Base-by-base conservation (phyloP, 2,329 filamentous ascomycete genomes). In the Phoma sp. region DNA sequence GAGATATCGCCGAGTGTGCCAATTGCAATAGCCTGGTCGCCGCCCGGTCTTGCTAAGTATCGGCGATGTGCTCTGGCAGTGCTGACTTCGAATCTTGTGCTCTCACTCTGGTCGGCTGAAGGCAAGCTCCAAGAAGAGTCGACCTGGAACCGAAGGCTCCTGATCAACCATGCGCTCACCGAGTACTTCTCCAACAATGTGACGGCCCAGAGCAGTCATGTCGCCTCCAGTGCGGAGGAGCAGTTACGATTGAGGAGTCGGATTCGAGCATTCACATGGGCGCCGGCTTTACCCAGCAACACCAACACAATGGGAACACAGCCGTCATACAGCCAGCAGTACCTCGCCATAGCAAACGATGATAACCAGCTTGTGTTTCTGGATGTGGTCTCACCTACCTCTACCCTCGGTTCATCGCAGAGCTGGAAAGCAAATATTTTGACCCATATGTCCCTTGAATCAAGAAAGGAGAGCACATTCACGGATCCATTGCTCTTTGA, bases 41-140 rank as follows among this genome's bases (percentile, higher is more conserved):
- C 81, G 2, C 76, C 81, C 6, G 84, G 84, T 2, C 69, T 87
- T 32, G 83, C 77, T 15, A 80, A 78, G 59, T 80, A 85, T 66
- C 73, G 78, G 36, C 78, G 82, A 57, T 83, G 80, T 62, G 78
- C 80, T 7, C 76, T 87, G 23, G 82, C 80, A 2, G 79, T 85
- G 14, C 72, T 85, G 37, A 85, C 83, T 0, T 80, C 83, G 2
- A 86, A 84, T 58, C 69, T 85, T 48, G 64, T 83, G 1, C 67
- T 87, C 5, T 83, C 82, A 1, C 66, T 87, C 7, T 87, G 84
- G 79, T 80, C 83, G 40, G 75, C 79, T 2, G 68, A 78, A 26
- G 80, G 80, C 11, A 73, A 72, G 15, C 71, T 69, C 1, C 65
- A 72, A 12, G 74, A 75, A 9, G 69, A 74, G 34, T 67, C 72